These are phyloP conservation scores for Pseudozyma sp. DNA, from an alignment of 1,284 basidiomycete genomes.

Conservation along the genomic window DNA sequence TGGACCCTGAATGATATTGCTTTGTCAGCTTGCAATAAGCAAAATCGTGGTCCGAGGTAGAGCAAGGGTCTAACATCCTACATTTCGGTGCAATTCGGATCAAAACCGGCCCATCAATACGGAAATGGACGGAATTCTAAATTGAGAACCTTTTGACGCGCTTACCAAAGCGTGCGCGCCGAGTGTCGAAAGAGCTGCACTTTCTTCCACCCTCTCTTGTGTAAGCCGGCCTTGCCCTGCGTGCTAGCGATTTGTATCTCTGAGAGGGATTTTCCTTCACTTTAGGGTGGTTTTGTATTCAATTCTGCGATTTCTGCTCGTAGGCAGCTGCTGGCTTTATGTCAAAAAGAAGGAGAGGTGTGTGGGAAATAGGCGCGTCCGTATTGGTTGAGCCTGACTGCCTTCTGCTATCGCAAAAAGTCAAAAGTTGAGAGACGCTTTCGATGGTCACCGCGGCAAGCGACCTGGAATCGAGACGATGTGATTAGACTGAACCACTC, in stretches of 20 bases:
- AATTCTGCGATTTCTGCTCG: too few species aligned
- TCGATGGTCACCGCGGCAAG: not conserved
- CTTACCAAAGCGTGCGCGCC: slow-evolving; percentile 33
- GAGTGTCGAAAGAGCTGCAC: not conserved
- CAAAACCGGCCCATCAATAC: not conserved
- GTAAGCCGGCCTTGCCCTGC: not conserved
- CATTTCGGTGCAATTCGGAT: slow-evolving; percentile 29
- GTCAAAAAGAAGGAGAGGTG: too few species aligned
- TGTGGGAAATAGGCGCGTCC: slow-evolving; percentile 20
- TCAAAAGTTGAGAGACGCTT: not conserved
- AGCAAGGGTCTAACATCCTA: slow-evolving; percentile 1
- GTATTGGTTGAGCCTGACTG: slow-evolving; percentile 26
- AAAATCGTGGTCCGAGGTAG: not conserved
- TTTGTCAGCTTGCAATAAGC: slow-evolving; percentile 16
- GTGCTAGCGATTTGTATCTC: not conserved
- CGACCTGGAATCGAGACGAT: not conserved
- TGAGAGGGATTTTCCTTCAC: too few species aligned
- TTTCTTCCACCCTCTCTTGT: slow-evolving; percentile 26
- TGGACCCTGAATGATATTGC: slow-evolving; percentile 1
- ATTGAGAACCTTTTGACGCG: not conserved
- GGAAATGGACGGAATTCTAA: slow-evolving; percentile 39
- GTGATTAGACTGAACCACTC: too few species aligned
- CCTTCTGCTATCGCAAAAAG: not conserved
- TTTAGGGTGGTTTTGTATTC: not conserved
- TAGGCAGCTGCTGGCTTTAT: too few species aligned